These are phyloP conservation scores for Solanum sejunctum DNA, from an alignment of 257 asterid genomes.

Conservation along the genomic window DNA sequence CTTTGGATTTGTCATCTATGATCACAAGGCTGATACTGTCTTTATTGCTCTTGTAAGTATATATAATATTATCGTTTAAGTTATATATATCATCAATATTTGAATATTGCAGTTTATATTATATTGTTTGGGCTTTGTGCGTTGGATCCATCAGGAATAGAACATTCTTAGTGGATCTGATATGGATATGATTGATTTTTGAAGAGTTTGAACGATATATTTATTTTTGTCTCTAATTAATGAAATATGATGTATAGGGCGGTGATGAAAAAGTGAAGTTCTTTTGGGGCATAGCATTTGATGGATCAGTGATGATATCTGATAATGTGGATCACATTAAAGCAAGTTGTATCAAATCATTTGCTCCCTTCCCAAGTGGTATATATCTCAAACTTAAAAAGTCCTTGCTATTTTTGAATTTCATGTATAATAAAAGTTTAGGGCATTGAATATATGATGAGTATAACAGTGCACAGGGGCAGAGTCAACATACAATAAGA, in stretches of 20 bases:
- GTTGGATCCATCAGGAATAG: too few species aligned
- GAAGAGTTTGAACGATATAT: not conserved
- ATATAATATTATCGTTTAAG: not conserved
- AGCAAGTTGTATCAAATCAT: constrained; percentile 79
- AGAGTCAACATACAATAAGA: too few species aligned
- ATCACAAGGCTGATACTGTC: constrained; percentile 54
- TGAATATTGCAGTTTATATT: too few species aligned
- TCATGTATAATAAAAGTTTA: not conserved
- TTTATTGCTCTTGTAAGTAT: constrained; percentile 76
- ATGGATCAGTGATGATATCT: constrained; percentile 81
- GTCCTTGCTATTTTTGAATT: not conserved
- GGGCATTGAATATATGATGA: too few species aligned
- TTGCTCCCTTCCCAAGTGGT: constrained; percentile 90
- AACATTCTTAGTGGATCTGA: not conserved
- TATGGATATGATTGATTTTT: not conserved
- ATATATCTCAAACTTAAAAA: not conserved
- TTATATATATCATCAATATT: not conserved
- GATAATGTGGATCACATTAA: constrained; percentile 54
- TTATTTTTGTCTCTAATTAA: not conserved
- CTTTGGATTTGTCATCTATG: constrained; percentile 82
- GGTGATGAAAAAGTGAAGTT: constrained; percentile 53
- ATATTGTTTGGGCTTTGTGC: not conserved
- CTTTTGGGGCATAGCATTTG: constrained; percentile 72
- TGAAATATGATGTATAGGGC: constrained; percentile 32
- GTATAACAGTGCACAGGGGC: too few species aligned